phyloP scores from a whole-genome alignment of 1,284 basidiomycete genomes.

The Trichosporon asahii region DNA sequence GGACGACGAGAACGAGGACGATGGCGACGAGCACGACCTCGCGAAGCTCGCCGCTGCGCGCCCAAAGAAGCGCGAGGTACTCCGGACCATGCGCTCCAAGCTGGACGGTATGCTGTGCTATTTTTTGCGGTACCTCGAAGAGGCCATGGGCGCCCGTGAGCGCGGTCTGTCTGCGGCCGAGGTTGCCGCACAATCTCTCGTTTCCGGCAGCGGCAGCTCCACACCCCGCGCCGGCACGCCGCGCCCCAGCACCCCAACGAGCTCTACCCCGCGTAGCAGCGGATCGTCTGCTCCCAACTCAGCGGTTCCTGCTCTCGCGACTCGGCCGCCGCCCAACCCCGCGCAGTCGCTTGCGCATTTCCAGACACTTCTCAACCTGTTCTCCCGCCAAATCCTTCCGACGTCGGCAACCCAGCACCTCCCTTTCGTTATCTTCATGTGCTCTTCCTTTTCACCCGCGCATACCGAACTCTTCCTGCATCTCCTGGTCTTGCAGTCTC shows the following conservation, averaged over 20 bases:
- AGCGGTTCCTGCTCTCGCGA: slow-evolving; percentile 15
- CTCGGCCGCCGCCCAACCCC: slow-evolving; percentile 27
- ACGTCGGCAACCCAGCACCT: slow-evolving; percentile 97
- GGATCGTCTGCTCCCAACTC: slow-evolving; percentile 8
- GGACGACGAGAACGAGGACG: slow-evolving; percentile 57
- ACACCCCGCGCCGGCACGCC: slow-evolving; percentile 36
- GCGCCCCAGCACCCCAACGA: slow-evolving; percentile 19
- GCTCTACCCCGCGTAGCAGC: not conserved
- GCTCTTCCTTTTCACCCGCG: slow-evolving; percentile 79
- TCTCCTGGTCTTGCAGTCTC: slow-evolving; percentile 80
- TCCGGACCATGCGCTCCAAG: slow-evolving; percentile 83
- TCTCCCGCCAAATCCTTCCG: slow-evolving; percentile 85
- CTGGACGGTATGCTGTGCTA: slow-evolving; percentile 83
- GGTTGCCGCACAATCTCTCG: slow-evolving; percentile 34
- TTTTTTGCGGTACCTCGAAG: slow-evolving; percentile 69
- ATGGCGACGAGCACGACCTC: slow-evolving; percentile 57
- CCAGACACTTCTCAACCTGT: slow-evolving; percentile 82
- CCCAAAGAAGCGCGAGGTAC: slow-evolving; percentile 60
- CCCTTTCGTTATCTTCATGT: slow-evolving; percentile 96
- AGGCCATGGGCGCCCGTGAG: slow-evolving; percentile 38
- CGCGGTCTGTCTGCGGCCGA: slow-evolving; percentile 33
- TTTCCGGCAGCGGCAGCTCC: slow-evolving; percentile 30
- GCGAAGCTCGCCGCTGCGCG: slow-evolving; percentile 53
- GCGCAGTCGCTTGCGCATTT: slow-evolving; percentile 61
- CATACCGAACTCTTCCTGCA: slow-evolving; percentile 93